phyloP scores from a whole-genome alignment of 768 basidiomycete genomes.

The Agrocybe praecox region DNA sequence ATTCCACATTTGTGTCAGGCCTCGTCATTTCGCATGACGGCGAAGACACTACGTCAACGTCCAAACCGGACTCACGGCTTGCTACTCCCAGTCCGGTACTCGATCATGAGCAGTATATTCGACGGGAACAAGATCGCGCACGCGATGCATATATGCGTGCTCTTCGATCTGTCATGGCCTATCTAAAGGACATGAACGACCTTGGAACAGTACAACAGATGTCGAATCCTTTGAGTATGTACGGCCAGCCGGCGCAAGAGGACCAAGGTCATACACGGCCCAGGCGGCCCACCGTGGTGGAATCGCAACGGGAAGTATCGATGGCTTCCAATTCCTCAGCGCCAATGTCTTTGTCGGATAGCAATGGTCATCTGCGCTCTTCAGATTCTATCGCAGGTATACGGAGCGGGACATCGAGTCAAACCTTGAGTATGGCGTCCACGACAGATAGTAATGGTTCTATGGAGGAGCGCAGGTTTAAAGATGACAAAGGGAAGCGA shows the following conservation, averaged over 20 bases:
- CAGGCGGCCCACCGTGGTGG: conserved; percentile 70
- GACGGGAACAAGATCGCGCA: conserved; percentile 71
- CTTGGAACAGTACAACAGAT: conserved; percentile 70
- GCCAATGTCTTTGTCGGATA: conserved; percentile 38
- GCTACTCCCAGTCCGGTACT: conserved; percentile 47
- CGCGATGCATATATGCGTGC: conserved; percentile 78
- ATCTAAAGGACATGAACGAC: conserved; percentile 95
- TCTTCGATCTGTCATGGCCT: conserved; percentile 91
- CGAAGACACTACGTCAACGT: conserved; percentile 21
- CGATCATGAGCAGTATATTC: conserved; percentile 52
- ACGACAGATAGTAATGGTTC: conserved; percentile 78
- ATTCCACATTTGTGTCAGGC: conserved; percentile 60
- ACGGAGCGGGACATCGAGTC: conserved; percentile 60
- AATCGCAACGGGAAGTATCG: conserved; percentile 58
- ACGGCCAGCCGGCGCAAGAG: conserved; percentile 47
- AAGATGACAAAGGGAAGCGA: conserved; percentile 88
- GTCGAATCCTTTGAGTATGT: conserved; percentile 54
- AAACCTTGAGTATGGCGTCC: conserved; percentile 70
- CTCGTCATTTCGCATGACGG: conserved; percentile 40
- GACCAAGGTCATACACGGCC: conserved; percentile 47
- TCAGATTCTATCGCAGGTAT: conserved; percentile 62
- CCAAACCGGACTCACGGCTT: conserved; percentile 16
- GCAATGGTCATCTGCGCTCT: conserved; percentile 61
- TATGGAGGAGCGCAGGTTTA: conserved; percentile 82
- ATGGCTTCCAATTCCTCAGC: conserved; percentile 51